A percentile compares a stretch with the other conserved stretches of the same genome.
Conservation (phyloP, 2,329 filamentous ascomycete species). For the Ciborinia camelliae region DNA sequence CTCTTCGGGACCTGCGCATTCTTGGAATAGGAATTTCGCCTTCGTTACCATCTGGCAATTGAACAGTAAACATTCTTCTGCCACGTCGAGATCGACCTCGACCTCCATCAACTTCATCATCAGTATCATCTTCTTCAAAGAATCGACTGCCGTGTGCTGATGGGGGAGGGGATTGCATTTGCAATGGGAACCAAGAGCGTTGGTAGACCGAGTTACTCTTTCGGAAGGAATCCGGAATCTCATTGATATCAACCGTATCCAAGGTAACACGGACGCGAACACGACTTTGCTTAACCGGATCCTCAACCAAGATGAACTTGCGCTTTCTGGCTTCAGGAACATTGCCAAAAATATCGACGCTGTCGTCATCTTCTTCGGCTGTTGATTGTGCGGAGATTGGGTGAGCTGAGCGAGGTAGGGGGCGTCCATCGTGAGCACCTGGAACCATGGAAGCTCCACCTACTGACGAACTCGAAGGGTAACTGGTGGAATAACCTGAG, state of each 20-base stretch:
- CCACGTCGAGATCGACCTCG: constrained; percentile 37
- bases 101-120: constrained; percentile 47
- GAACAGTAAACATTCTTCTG: constrained; percentile 57
- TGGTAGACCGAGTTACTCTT: constrained; percentile 87
- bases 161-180: constrained; percentile 84
- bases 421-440: constrained; percentile 46
- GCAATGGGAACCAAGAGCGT: constrained; percentile 84
- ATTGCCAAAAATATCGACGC: constrained; percentile 77
- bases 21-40: constrained; percentile 72
- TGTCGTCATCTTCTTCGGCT: constrained; percentile 44
- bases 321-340: constrained; percentile 86
- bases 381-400: constrained; percentile 38
- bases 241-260: constrained; percentile 89
- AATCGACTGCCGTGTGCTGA: constrained; percentile 72
- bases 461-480: constrained; percentile 56
- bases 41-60: constrained; percentile 66
- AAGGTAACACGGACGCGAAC: constrained; percentile 88
- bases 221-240: constrained; percentile 94
- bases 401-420: constrained; percentile 43
- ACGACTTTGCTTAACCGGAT: constrained; percentile 74
- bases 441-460: constrained; percentile 61
- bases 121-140: constrained; percentile 66
- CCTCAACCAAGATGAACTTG: constrained; percentile 95
- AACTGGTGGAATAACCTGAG: constrained; percentile 61
- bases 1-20: constrained; percentile 65